phyloP scores from a whole-genome alignment of 192 early-diverging fungal species.

The Podila minutissima region DNA sequence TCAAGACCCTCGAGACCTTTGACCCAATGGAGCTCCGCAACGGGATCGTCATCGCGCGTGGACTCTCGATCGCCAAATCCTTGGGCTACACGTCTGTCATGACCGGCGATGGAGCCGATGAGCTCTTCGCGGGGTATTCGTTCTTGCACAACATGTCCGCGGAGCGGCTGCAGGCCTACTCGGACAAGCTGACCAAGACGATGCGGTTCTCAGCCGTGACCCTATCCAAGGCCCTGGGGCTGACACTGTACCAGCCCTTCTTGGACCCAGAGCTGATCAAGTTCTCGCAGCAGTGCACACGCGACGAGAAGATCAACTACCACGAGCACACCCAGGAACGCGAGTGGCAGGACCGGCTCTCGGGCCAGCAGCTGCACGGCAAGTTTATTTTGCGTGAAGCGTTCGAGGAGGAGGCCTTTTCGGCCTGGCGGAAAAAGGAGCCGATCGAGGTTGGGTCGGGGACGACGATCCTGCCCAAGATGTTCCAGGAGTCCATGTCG shows the following conservation, averaged over 20 bases:
- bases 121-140: constrained; percentile 76
- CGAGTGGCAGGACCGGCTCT: constrained; percentile 39
- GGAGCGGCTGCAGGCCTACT: constrained; percentile 57
- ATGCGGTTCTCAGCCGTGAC: constrained; percentile 63
- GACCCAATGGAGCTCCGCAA: constrained; percentile 81
- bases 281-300: constrained; percentile 60
- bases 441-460: constrained; percentile 73
- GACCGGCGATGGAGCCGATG: constrained; percentile 77
- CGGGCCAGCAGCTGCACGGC: constrained; percentile 52
- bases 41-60: constrained; percentile 65
- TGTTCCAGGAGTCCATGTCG: constrained; percentile 50
- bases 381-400: constrained; percentile 70
- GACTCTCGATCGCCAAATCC: constrained; percentile 54
- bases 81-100: constrained; percentile 59
- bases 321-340: constrained; percentile 38
- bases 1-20: constrained; percentile 67
- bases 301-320: constrained; percentile 52
- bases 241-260: constrained; percentile 64
- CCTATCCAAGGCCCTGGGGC: constrained; percentile 55
- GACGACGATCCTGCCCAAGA: constrained; percentile 62
- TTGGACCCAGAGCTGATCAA: constrained; percentile 61
- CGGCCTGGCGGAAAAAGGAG: constrained; percentile 71
- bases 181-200: constrained; percentile 56
- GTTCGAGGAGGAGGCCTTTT: constrained; percentile 65
- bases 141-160: constrained; percentile 67